Percentiles rank a stretch among this genome's conserved stretches.
Conservation (phyloP, 495 filamentous ascomycete genomes). For the Penicillium simplicissimum region DNA sequence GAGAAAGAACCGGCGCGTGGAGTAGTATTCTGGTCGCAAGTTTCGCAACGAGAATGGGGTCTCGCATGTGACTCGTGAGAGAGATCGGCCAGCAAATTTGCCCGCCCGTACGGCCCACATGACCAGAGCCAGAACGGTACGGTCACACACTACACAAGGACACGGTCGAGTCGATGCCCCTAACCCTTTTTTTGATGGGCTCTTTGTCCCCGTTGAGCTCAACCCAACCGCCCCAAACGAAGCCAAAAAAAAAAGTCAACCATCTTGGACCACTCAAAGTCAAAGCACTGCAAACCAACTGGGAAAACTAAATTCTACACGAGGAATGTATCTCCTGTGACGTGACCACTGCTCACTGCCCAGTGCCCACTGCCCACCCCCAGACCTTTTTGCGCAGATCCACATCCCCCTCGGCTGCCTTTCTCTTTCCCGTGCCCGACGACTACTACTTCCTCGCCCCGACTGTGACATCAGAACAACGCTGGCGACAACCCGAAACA, state of each 20-base stretch:
- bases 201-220: slow-evolving; percentile 19
- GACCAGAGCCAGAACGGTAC: background rate
- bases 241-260: slow-evolving; percentile 3
- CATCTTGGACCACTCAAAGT: background rate
- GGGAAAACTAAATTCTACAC: background rate
- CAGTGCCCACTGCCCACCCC: slow-evolving; percentile 3
- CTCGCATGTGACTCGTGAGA: slow-evolving; percentile 15
- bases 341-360: slow-evolving; percentile 13
- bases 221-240: slow-evolving; percentile 5
- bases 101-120: slow-evolving; percentile 4
- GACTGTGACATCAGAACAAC: slow-evolving; percentile 19
- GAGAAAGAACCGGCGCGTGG: slow-evolving; percentile 16
- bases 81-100: slow-evolving; percentile 9
- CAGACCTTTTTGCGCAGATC: background rate
- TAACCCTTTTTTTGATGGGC: too few species aligned
- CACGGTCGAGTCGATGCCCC: too few species aligned
- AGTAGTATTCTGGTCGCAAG: background rate
- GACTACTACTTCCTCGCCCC: background rate
- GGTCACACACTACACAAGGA: too few species aligned
- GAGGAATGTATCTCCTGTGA: slow-evolving; percentile 12
- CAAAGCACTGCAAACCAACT: background rate
- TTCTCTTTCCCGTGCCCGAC: background rate
- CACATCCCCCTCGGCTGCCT: background rate
- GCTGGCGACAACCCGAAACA: background rate
- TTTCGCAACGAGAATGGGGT: background rate